Percentiles rank a stretch among this genome's conserved stretches.
Evolutionary conservation across 306 rosid genomes (phyloP).

Genomic region (Rubus parviflorus): DNA sequence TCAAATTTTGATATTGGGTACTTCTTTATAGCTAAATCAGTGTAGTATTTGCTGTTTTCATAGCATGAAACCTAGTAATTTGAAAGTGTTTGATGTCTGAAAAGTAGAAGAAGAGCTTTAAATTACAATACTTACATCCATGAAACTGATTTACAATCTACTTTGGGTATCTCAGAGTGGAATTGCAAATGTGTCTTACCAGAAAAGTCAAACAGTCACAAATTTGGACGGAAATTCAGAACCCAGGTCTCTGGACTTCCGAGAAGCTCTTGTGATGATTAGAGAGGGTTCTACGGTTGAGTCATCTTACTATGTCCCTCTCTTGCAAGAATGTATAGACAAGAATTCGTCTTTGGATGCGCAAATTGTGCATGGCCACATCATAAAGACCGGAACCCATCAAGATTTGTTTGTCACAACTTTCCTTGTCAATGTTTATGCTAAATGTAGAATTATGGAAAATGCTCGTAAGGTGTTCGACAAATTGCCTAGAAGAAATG

Average conservation of each 20-base stretch:
- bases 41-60: neutral
- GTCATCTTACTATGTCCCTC: constrained; percentile 47
- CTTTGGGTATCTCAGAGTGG: constrained; percentile 43
- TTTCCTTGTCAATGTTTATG: constrained; percentile 60
- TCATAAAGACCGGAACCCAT: constrained; percentile 62
- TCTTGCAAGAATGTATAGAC: constrained; percentile 67
- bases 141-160: neutral
- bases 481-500: constrained; percentile 53
- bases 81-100: neutral
- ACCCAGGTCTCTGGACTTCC: constrained; percentile 46
- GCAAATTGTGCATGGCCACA: constrained; percentile 60
- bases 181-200: constrained; percentile 47
- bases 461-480: constrained; percentile 59
- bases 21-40: neutral
- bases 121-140: neutral
- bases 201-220: constrained; percentile 46
- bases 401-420: constrained; percentile 53
- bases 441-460: constrained; percentile 65
- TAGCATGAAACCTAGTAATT: neutral
- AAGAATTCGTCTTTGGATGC: constrained; percentile 40
- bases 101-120: neutral
- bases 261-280: constrained; percentile 47
- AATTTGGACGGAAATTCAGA: constrained; percentile 43
- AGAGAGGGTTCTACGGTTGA: constrained; percentile 42
- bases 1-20: neutral